These are phyloP conservation scores for Lipomyces kockii DNA, from an alignment of 805 yeast genomes.

Conservation along the genomic window DNA sequence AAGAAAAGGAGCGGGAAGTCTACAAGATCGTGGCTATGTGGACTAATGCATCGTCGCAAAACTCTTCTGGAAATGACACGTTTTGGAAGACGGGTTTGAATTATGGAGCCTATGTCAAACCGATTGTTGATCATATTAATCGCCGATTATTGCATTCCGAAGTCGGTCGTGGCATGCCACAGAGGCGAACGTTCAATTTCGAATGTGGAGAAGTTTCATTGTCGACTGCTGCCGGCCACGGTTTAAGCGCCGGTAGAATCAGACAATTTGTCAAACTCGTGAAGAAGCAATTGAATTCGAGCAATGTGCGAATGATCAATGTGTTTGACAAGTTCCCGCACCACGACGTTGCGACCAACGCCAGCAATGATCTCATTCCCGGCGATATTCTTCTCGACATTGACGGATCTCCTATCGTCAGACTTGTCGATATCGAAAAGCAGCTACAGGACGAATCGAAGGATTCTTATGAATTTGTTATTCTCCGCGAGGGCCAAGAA, in stretches of 20 bases:
- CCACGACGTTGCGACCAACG: constrained; percentile 10
- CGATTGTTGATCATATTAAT: constrained; percentile 19
- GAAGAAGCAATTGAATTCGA: constrained; percentile 20
- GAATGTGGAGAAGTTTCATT: constrained; percentile 26
- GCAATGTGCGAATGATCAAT: constrained; percentile 11
- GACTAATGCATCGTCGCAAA: constrained; percentile 32
- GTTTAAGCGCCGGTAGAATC: constrained; percentile 22
- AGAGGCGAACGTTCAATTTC: constrained; percentile 29
- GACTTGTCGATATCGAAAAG: constrained; percentile 23
- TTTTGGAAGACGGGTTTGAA: constrained; percentile 33
- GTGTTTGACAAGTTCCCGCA: constrained; percentile 33
- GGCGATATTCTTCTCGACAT: constrained; percentile 34
- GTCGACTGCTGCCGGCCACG: constrained; percentile 27
- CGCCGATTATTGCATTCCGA: background rate
- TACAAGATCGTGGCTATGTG: constrained; percentile 29
- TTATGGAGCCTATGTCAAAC: constrained; percentile 30
- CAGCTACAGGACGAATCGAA: constrained; percentile 17
- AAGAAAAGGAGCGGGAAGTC: constrained; percentile 4
- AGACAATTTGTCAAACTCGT: constrained; percentile 19
- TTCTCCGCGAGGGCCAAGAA: constrained; percentile 31
- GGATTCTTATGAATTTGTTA: constrained; percentile 11
- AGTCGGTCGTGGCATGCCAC: background rate
- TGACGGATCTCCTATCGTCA: constrained; percentile 24
- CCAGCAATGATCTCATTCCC: constrained; percentile 17
- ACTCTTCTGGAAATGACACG: constrained; percentile 22